Evolutionary conservation across 2,329 filamentous ascomycete species (phyloP), one percentile per base, ranked within the genome.

Genomic region (Diaporthe destruens): DNA sequence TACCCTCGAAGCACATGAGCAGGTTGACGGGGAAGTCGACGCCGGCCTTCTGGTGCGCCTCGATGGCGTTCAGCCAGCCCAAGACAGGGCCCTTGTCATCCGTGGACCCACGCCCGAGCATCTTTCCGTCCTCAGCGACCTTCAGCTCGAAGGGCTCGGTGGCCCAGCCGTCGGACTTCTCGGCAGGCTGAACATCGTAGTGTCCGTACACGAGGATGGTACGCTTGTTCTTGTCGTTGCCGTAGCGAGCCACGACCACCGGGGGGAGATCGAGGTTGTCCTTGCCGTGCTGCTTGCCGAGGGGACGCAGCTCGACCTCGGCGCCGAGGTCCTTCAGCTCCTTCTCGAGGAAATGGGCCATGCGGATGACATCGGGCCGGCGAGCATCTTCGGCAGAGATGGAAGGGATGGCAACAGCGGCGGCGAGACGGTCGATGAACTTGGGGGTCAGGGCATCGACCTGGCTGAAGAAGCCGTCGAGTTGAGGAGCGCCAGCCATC

Each of bases 1-100:
- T 99, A 63, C 96, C 96, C 87, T 99, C 96, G 78, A 99, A 98
- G 87, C 96, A 99, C 94, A 98, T 98, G 76, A 99, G 90, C 76
- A 99, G 88, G 86, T 99, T 99, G 80, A 99, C 96, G 11, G 96
- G 96, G 81, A 99, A 94, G 67, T 98, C 96, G 57, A 98, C 87
- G 72, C 94, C 94, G 47, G 95, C 95, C 87, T 97, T 96, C 84
- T 98, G 92, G 87, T 99, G 96, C 54, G 96, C 95, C 85, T 99
- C 95, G 76, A 99, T 98, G 77, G 95, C 95, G 81, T 99, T 99
- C 77, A 99, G 84, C 96, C 96, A 99, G 78, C 96, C 96, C 71
- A 99, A 87, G 34, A 99, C 96, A 23, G 96, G 96, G 1, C 96
- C 96, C 87, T 99, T 99, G 86, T 99, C 96, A 81, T 99, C 96